Conservation (phyloP, 2,329 filamentous ascomycete genomes). For the Zasmidium angulare region DNA sequence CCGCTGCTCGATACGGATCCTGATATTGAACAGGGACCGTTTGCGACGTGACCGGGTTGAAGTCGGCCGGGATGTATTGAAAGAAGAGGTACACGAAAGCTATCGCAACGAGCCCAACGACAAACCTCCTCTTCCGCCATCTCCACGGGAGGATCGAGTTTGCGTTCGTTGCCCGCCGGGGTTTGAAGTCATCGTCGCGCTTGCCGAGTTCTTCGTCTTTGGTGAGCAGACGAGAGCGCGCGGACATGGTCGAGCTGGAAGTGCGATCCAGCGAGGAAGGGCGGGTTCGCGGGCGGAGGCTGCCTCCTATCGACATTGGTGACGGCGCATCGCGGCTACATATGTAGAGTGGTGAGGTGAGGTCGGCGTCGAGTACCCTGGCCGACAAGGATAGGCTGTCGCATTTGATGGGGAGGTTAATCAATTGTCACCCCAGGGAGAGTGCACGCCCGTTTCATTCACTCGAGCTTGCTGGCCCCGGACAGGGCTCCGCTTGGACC, state of each 20-base stretch:
- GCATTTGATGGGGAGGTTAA: background rate
- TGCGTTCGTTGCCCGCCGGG: conserved; percentile 21
- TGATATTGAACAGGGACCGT: background rate
- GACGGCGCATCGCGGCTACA: background rate
- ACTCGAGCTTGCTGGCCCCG: background rate
- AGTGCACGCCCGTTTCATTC: background rate
- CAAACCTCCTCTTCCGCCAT: conserved; percentile 52
- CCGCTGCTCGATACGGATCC: conserved; percentile 12
- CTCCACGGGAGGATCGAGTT: conserved; percentile 29
- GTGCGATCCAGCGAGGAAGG: conserved; percentile 5
- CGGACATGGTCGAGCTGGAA: conserved; percentile 6
- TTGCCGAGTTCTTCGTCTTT: conserved; percentile 65
- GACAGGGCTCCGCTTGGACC: background rate
- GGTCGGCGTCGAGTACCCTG: background rate
- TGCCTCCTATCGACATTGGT: conserved; percentile 10
- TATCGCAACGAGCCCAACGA: conserved; percentile 42
- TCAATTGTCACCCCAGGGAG: too few relatives aligned
- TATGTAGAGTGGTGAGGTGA: background rate
- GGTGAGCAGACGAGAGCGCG: conserved; percentile 18
- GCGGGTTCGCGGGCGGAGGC: conserved; percentile 9
- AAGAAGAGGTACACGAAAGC: conserved; percentile 63
- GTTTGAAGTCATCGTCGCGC: conserved; percentile 62
- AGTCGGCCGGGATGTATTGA: conserved; percentile 60
- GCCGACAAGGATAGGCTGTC: background rate
- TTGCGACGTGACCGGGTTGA: conserved; percentile 20